A percentile compares a stretch with the other conserved stretches of the same genome.
Evolutionary conservation across 352 stramenopile genomes (phyloP).

Genomic region (Pythium aristosporum): DNA sequence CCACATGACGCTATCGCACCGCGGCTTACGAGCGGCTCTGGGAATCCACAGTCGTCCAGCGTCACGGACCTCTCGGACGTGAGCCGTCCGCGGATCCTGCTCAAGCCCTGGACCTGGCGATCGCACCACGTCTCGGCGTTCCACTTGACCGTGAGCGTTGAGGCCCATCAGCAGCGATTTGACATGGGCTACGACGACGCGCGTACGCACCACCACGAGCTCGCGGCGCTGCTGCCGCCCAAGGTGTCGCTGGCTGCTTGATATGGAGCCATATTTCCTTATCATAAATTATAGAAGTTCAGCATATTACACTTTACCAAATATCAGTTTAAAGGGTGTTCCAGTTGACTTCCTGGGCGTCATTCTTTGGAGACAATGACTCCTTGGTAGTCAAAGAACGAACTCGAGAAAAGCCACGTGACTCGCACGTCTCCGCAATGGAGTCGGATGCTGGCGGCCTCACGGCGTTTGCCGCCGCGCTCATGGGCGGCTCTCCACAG

Average conservation of each 20-base stretch:
- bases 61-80: constrained; percentile 13
- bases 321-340: neutral
- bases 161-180: constrained; percentile 51
- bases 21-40: constrained; percentile 23
- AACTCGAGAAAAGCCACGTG: neutral
- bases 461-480: neutral
- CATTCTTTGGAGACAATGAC: neutral
- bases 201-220: constrained; percentile 46
- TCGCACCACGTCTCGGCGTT: constrained; percentile 47
- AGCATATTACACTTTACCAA: neutral
- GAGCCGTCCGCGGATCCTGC: constrained; percentile 38
- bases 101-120: constrained; percentile 68
- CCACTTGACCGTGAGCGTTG: constrained; percentile 58
- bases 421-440: neutral
- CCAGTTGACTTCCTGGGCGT: constrained; percentile 2
- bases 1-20: constrained; percentile 51
- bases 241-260: constrained; percentile 15
- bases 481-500: constrained; percentile 7
- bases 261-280: neutral
- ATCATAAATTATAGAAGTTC: constrained; percentile 11
- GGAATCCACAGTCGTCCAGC: constrained; percentile 19
- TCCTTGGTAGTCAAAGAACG: neutral
- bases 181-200: constrained; percentile 65
- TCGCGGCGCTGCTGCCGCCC: constrained; percentile 39
- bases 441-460: neutral